phyloP scores from a whole-genome alignment of 257 asterid species.

The Echites panduratus region DNA sequence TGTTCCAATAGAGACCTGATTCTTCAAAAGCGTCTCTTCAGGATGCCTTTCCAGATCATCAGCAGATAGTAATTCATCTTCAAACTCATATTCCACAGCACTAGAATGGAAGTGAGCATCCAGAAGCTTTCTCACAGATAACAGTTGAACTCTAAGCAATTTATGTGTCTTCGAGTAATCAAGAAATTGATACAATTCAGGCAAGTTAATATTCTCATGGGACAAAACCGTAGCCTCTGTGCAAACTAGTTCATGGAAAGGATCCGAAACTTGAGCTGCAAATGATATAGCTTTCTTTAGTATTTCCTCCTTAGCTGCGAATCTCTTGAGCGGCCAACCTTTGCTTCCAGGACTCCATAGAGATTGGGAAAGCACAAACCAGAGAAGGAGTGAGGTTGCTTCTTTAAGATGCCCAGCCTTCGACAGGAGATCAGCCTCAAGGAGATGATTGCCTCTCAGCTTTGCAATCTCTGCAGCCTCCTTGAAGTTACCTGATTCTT shows the following conservation, averaged over 20 bases:
- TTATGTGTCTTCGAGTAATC: constrained; percentile 16
- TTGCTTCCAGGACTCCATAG: constrained; percentile 8
- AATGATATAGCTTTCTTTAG: constrained; percentile 26
- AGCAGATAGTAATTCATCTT: constrained; percentile 13
- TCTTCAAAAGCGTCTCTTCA: constrained; percentile 22
- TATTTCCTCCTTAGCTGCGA: constrained; percentile 31
- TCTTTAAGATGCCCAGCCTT: constrained; percentile 21
- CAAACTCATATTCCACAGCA: constrained; percentile 30
- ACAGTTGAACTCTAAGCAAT: constrained; percentile 25
- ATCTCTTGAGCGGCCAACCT: constrained; percentile 56
- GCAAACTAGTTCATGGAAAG: constrained; percentile 25
- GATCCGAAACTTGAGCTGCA: constrained; percentile 28
- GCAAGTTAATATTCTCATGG: constrained; percentile 23
- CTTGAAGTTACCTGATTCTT: constrained; percentile 42
- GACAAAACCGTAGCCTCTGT: constrained; percentile 29
- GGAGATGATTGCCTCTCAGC: constrained; percentile 32
- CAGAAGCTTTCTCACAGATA: constrained; percentile 34
- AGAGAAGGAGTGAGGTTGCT: constrained; percentile 19
- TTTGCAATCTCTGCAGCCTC: constrained; percentile 54
- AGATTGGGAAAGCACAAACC: constrained; percentile 21
- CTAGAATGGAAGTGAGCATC: constrained; percentile 35
- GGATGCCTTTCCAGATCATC: constrained; percentile 15
- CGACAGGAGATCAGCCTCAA: constrained; percentile 26
- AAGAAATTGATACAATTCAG: constrained; percentile 26
- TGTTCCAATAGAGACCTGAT: constrained; percentile 31